phyloP scores from a whole-genome alignment of 2,329 filamentous ascomycete genomes.

The Stromatinia cepivora region DNA sequence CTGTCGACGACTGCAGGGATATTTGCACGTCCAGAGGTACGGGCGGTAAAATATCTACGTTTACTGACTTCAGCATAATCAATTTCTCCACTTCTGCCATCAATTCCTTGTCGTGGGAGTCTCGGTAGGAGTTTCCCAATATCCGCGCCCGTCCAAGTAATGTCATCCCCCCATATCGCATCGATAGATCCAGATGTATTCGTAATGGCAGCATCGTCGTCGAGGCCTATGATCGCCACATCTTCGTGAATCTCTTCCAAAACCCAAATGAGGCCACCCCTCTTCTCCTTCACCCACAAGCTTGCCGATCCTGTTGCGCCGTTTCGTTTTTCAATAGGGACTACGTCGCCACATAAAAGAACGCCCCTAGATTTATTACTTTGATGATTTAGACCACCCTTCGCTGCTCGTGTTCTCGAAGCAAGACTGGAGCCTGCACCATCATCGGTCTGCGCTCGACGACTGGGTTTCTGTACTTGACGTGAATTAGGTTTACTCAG shows the following conservation, averaged over 20 bases:
- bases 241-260: slow-evolving; percentile 97
- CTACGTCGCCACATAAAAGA: slow-evolving; percentile 92
- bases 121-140: slow-evolving; percentile 77
- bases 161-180: slow-evolving; percentile 79
- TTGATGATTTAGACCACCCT: slow-evolving; percentile 57
- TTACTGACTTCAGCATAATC: slow-evolving; percentile 75
- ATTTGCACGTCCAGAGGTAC: slow-evolving; percentile 72
- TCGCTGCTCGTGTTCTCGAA: slow-evolving; percentile 47
- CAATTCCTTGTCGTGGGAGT: slow-evolving; percentile 75
- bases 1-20: slow-evolving; percentile 83
- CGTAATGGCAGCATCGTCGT: slow-evolving; percentile 73
- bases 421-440: slow-evolving; percentile 51
- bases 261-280: slow-evolving; percentile 92
- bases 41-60: slow-evolving; percentile 80
- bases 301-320: slow-evolving; percentile 89
- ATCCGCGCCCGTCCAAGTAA: slow-evolving; percentile 66
- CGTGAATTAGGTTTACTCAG: slow-evolving; percentile 70
- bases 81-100: slow-evolving; percentile 67
- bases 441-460: slow-evolving; percentile 65
- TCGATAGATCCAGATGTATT: slow-evolving; percentile 73
- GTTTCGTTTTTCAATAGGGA: slow-evolving; percentile 95
- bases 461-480: slow-evolving; percentile 49
- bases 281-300: slow-evolving; percentile 98
- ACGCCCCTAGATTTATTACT: slow-evolving; percentile 82
- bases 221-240: slow-evolving; percentile 72